Evolutionary conservation across 2,329 filamentous ascomycete species (phyloP).

Genomic region (Dactylellina leptospora): DNA sequence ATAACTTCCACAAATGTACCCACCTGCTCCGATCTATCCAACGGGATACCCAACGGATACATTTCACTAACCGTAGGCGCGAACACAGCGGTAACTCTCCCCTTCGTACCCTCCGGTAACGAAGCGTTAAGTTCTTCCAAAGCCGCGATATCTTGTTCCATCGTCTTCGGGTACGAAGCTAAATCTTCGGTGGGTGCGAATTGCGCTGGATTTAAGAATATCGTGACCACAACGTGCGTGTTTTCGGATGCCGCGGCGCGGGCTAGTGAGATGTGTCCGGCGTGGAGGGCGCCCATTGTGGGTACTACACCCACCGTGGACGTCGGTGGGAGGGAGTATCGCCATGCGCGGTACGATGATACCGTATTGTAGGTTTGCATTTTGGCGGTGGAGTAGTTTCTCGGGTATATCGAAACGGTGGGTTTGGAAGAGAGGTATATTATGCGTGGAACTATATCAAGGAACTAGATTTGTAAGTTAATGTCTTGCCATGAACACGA

Average conservation of each 20-base stretch:
- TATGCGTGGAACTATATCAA: slow-evolving; percentile 14
- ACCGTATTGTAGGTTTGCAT: slow-evolving; percentile 75
- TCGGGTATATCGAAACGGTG: not conserved
- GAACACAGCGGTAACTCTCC: slow-evolving; percentile 82
- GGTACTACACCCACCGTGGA: slow-evolving; percentile 86
- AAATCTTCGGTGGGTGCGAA: slow-evolving; percentile 91
- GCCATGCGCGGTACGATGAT: slow-evolving; percentile 73
- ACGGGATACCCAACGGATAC: slow-evolving; percentile 81
- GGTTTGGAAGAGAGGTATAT: not conserved
- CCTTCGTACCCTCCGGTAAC: slow-evolving; percentile 67
- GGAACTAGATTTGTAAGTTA: slow-evolving; percentile 49
- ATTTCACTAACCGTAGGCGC: slow-evolving; percentile 82
- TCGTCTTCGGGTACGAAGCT: slow-evolving; percentile 86
- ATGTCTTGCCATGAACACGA: slow-evolving; percentile 11
- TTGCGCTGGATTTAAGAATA: slow-evolving; percentile 97
- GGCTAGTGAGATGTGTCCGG: slow-evolving; percentile 86
- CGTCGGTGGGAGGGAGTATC: slow-evolving; percentile 71
- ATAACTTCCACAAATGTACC: slow-evolving; percentile 93
- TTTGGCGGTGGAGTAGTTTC: slow-evolving; percentile 65
- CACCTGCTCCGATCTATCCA: slow-evolving; percentile 69
- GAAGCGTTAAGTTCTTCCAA: slow-evolving; percentile 75
- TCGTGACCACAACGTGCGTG: slow-evolving; percentile 85
- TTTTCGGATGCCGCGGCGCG: slow-evolving; percentile 84
- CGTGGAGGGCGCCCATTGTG: slow-evolving; percentile 97
- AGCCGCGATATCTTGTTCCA: slow-evolving; percentile 76